These are phyloP conservation scores for Lasiodiplodia citricola DNA, from an alignment of 2,329 filamentous ascomycete species.

Conservation along the genomic window DNA sequence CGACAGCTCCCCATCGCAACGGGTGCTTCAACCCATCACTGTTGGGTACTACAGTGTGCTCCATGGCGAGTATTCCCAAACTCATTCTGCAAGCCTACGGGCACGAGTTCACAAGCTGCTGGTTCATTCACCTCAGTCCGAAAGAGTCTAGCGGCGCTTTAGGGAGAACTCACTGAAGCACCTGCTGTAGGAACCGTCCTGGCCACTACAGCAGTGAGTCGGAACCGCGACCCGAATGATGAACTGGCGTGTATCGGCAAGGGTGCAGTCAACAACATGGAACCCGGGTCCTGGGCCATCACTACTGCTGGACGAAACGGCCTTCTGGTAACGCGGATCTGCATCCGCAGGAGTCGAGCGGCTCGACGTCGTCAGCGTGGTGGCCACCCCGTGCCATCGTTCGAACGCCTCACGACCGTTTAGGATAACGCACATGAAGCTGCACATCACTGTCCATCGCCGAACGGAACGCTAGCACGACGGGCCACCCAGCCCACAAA, in stretches of 20 bases:
- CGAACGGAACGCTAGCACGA: neutral
- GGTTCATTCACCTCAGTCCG: too few species aligned
- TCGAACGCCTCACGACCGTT: neutral
- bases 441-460: neutral
- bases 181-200: neutral
- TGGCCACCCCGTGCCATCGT: neutral
- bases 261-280: neutral
- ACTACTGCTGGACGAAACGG: neutral
- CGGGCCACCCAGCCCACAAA: neutral
- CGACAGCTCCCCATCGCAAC: neutral
- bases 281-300: neutral
- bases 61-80: too few species aligned
- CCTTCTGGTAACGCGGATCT: too few species aligned
- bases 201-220: neutral
- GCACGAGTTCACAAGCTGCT: too few species aligned
- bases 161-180: neutral
- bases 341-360: neutral
- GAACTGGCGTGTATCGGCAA: neutral
- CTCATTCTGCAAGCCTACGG: too few species aligned
- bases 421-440: neutral
- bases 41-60: too few species aligned
- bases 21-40: neutral
- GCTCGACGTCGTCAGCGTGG: neutral
- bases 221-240: neutral
- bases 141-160: neutral